A percentile compares a stretch with the other conserved stretches of the same genome.
Conservation (phyloP, 345 rosid species). For the Rhizophora mangle region DNA sequence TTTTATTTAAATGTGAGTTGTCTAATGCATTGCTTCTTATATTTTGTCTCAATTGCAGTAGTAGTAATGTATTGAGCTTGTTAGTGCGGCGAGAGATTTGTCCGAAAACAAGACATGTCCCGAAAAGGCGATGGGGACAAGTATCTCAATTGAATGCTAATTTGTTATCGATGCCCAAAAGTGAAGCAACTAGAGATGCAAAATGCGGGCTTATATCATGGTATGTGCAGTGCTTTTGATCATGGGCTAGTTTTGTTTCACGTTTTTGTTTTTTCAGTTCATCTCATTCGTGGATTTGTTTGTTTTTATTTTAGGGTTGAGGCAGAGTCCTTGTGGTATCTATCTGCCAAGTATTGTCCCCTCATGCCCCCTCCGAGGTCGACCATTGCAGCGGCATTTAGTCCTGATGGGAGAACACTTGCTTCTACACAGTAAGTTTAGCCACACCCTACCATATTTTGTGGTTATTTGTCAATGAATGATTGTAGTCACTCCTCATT, state of each 20-base stretch:
- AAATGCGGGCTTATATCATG: slow-evolving; percentile 66
- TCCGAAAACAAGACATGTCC: slow-evolving; percentile 52
- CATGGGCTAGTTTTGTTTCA: background rate
- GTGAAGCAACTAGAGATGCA: slow-evolving; percentile 50
- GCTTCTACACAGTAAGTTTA: slow-evolving; percentile 80
- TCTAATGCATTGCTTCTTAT: slow-evolving; percentile 3
- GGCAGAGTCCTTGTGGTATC: slow-evolving; percentile 63
- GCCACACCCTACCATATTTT: background rate
- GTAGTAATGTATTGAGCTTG: slow-evolving; percentile 52
- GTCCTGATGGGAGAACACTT: slow-evolving; percentile 70
- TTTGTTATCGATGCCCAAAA: slow-evolving; percentile 31
- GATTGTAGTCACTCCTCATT: background rate
- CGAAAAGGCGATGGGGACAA: slow-evolving; percentile 58
- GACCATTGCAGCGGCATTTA: slow-evolving; percentile 89
- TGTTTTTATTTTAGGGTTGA: slow-evolving; percentile 52
- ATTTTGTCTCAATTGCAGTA: slow-evolving; percentile 22
- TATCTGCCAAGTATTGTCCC: slow-evolving; percentile 70
- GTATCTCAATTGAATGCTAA: slow-evolving; percentile 31
- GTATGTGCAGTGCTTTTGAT: slow-evolving; percentile 25
- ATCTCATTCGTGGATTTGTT: background rate
- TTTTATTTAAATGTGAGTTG: slow-evolving; percentile 1
- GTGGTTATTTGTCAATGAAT: slow-evolving; percentile 1
- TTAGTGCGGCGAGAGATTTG: slow-evolving; percentile 65
- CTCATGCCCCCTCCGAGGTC: slow-evolving; percentile 75
- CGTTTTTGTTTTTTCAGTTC: background rate